Evolutionary conservation across 1,284 basidiomycete genomes (phyloP).

Genomic region (Trichosporon sp.): DNA sequence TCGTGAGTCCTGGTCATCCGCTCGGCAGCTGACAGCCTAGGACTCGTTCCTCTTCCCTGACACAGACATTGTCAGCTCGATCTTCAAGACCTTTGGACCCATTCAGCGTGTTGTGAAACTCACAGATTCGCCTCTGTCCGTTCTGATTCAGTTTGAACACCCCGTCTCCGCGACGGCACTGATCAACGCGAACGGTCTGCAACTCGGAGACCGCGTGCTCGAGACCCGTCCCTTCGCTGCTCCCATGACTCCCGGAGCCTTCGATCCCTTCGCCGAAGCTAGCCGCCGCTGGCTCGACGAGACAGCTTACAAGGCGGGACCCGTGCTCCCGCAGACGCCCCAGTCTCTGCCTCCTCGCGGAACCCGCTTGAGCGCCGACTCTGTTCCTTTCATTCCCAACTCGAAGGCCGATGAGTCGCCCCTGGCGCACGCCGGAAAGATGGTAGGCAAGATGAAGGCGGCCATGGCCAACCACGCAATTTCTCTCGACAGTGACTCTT

Average conservation of each 20-base stretch:
- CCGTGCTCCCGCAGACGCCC: not conserved
- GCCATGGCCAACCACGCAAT: constrained; percentile 7
- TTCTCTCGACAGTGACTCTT: constrained; percentile 14
- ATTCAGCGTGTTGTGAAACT: constrained; percentile 41
- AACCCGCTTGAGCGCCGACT: constrained; percentile 35
- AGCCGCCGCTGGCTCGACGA: constrained; percentile 15
- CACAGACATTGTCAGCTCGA: constrained; percentile 37
- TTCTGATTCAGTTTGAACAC: constrained; percentile 47
- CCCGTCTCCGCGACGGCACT: constrained; percentile 40
- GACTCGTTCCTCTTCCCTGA: constrained; percentile 44
- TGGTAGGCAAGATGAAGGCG: constrained; percentile 17
- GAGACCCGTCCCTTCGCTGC: constrained; percentile 14
- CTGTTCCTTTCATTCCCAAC: constrained; percentile 37
- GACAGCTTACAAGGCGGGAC: not conserved
- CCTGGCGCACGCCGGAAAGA: constrained; percentile 7
- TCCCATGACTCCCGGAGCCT: constrained; percentile 14
- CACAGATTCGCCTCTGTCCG: constrained; percentile 34
- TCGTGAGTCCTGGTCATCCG: constrained; percentile 34
- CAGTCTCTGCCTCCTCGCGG: constrained; percentile 16
- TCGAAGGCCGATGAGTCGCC: constrained; percentile 6
- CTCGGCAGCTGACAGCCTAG: constrained; percentile 34
- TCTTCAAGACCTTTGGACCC: constrained; percentile 47
- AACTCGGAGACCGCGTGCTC: constrained; percentile 37
- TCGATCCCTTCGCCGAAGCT: constrained; percentile 29
- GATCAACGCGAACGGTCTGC: constrained; percentile 41